Evolutionary conservation across 2,329 filamentous ascomycete species (phyloP).

Genomic region (Fusarium sp.): DNA sequence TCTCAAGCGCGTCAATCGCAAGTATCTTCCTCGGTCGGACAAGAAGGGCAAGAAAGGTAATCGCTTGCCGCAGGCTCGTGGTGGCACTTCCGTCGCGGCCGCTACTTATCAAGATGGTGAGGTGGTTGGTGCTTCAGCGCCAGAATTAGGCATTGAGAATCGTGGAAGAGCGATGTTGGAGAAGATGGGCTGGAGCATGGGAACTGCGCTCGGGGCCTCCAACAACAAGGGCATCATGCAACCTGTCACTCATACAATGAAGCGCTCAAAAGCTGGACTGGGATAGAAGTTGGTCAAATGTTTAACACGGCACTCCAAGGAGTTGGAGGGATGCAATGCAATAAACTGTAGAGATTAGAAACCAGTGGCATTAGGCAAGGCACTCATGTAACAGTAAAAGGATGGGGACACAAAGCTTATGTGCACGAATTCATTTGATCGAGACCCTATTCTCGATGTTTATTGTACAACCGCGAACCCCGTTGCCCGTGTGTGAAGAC

Average conservation of each 20-base stretch:
- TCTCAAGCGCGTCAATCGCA: slow-evolving; percentile 51
- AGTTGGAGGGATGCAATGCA: background rate
- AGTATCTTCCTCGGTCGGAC: slow-evolving; percentile 66
- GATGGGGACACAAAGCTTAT: slow-evolving; percentile 52
- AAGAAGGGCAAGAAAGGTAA: slow-evolving; percentile 48
- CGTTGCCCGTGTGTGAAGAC: slow-evolving; percentile 73
- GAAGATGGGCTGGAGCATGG: slow-evolving; percentile 96
- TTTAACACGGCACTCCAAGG: background rate
- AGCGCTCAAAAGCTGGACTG: slow-evolving; percentile 84
- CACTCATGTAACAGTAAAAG: background rate
- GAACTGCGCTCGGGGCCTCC: slow-evolving; percentile 80
- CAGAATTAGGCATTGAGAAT: slow-evolving; percentile 84
- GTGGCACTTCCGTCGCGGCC: slow-evolving; percentile 31
- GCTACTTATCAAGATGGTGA: slow-evolving; percentile 81
- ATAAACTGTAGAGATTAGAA: background rate
- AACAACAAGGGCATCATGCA: slow-evolving; percentile 90
- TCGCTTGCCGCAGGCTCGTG: slow-evolving; percentile 38
- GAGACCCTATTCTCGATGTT: slow-evolving; percentile 70
- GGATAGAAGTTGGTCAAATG: slow-evolving; percentile 56
- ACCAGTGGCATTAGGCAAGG: background rate
- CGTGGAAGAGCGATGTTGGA: slow-evolving; percentile 88
- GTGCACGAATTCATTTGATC: slow-evolving; percentile 70
- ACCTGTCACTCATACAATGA: slow-evolving; percentile 87
- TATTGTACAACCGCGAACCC: slow-evolving; percentile 80
- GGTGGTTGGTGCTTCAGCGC: slow-evolving; percentile 83